Conservation (phyloP, 768 basidiomycete genomes). For the Cubamyces lactineus region DNA sequence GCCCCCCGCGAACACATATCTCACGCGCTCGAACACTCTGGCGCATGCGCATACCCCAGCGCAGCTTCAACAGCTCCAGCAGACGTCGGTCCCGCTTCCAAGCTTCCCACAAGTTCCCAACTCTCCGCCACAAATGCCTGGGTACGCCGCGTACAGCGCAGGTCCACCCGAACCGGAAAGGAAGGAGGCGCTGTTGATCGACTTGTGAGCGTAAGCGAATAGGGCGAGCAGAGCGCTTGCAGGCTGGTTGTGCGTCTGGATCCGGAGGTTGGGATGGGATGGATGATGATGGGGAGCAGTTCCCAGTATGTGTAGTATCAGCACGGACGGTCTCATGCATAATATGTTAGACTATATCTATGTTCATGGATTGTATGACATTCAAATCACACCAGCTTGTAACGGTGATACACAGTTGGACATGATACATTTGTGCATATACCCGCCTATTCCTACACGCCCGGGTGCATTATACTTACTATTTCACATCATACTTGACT, state of each 20-base stretch:
- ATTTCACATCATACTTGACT: too few relatives aligned
- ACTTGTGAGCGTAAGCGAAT: constrained; percentile 33
- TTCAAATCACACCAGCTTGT: background rate
- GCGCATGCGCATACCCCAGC: constrained; percentile 29
- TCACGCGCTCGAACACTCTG: constrained; percentile 36
- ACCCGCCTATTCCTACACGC: too few relatives aligned
- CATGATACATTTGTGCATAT: too few relatives aligned
- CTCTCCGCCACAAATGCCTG: constrained; percentile 48
- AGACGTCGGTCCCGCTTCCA: constrained; percentile 44
- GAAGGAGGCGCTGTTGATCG: constrained; percentile 60
- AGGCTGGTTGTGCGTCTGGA: background rate
- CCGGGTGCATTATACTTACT: too few relatives aligned
- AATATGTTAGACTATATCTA: constrained; percentile 14
- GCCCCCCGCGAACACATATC: constrained; percentile 24
- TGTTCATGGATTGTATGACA: constrained; percentile 15
- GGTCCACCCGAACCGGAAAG: constrained; percentile 61
- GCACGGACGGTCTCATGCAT: constrained; percentile 16
- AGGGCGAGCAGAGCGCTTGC: too few relatives aligned
- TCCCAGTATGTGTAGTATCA: constrained; percentile 1
- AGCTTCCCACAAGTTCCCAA: constrained; percentile 72
- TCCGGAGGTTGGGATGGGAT: background rate
- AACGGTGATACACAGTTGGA: background rate
- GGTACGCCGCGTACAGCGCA: constrained; percentile 51
- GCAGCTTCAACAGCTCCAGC: constrained; percentile 35
- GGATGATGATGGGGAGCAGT: background rate